Base-by-base conservation (phyloP, 352 stramenopile genomes). In the Discostella stelligera region DNA sequence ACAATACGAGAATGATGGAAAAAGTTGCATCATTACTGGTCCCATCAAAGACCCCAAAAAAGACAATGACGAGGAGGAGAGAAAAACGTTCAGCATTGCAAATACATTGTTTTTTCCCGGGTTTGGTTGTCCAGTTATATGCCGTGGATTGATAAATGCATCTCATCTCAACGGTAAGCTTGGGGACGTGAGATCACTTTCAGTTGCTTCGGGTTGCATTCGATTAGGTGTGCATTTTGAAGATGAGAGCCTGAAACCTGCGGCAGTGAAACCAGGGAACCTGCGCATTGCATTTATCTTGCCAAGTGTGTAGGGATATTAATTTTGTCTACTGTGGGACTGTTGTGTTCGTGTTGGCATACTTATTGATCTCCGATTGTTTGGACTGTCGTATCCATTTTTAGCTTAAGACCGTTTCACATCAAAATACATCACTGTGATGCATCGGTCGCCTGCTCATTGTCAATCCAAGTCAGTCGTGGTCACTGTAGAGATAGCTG, bases 161-260 rank as follows among this genome's bases (percentile, higher is more conserved):
- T n/a, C 63, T 39, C 20, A 70, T 30, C 48, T 62, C 18, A 64
- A 72, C 46, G 50, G 52, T 3, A 72, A 58, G 30, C 14, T 72
- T 8, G 52, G 52, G 27, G 52, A 72, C 46, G 48, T 64, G 39
- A 72, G 52, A 55, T 9, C 58, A 21, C 20, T 32, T 25, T 37
- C 16, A 21, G 41, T 37, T 9, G 39, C 37, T 2, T 0, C 3
- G 21, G 21, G n/a, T 4, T 39, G 37, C 2, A 18, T 25, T 58
- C 10, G 49, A 41, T 53, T n/a, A 3, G 13, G 18, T 23, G 53
- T 72, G 5, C 27, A 64, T 18, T 73, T 65, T 41, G 52, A 54
- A 21, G 65, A 65, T 30, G 52, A 65, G 23, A 58, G 25, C 18
- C 18, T 61, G 50, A 58, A 73, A 16, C n/a, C 52, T 39, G 65